Conservation (phyloP, 176 grass and related monocot species). For the Puya raimondii region DNA sequence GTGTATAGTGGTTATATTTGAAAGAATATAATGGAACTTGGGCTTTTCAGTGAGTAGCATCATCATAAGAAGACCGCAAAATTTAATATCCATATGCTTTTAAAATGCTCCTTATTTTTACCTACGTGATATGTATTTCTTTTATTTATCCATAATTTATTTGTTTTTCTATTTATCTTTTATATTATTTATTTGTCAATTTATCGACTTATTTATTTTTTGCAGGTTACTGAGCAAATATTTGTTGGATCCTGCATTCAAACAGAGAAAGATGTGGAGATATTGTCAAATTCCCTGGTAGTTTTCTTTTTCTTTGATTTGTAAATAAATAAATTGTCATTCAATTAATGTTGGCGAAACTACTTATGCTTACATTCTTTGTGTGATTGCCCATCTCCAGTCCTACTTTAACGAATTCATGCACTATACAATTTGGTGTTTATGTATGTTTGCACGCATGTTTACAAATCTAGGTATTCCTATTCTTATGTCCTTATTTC, state of each 20-base stretch:
- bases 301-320: conserved; percentile 9
- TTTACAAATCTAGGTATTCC: not conserved
- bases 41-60: too few relatives aligned
- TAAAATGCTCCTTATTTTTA: not conserved
- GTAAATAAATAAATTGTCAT: not conserved
- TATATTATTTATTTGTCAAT: not conserved
- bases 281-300: conserved; percentile 76
- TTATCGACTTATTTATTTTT: not conserved
- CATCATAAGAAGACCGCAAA: too few relatives aligned
- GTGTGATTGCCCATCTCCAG: not conserved
- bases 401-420: not conserved
- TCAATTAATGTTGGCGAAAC: not conserved
- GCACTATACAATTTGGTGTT: not conserved
- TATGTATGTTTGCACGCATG: not conserved
- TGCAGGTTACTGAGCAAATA: conserved; percentile 91
- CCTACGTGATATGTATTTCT: not conserved
- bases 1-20: too few relatives aligned
- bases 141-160: too few relatives aligned
- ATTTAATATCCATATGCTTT: not conserved
- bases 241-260: conserved; percentile 96
- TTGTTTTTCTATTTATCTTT: not conserved
- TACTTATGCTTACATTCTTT: not conserved
- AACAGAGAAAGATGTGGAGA: conserved; percentile 83
- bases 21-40: too few relatives aligned
- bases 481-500: not conserved